Base-by-base conservation (phyloP, 345 rosid genomes). In the Sonneratia caseolaris region DNA sequence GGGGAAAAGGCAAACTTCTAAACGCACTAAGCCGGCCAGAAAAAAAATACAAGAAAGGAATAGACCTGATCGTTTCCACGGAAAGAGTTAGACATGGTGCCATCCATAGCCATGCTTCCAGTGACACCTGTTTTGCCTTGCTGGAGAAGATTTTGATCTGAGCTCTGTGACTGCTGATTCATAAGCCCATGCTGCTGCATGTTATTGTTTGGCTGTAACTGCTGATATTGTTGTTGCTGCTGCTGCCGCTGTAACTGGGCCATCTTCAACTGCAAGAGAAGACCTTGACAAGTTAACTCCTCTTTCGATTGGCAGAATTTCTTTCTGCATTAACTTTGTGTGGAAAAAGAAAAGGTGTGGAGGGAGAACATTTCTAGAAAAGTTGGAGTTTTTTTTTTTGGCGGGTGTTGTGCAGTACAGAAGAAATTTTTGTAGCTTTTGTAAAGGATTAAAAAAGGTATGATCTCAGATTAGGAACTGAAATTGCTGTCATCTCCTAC, bases 41-140 rank as follows among this genome's bases (percentile, higher is more conserved):
- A 5, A 24, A 22, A 7, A 7, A 24, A 27, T 27, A 16, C 38
- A 2, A 62, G 66, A 62, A 27, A 62, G 18, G 38, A 62, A 77
- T 87, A 79, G 76, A 94, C 99, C 99, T 95, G 99, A 72, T 95
- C 99, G 75, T 85, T 95, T 85, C 96, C 97, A 76, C 93, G 87
- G 79, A 90, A 92, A 13, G 97, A 87, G 80, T 95, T 95, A 49
- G 99, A 87, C 82, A 92, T 82, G 87, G 85, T 84, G 61, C 95
- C 93, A 83, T 94, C 98, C 76, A 87, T 78, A 3, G 82, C 77
- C 55, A 87, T 88, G 77, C 90, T 87, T 66, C 89, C 89, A 57
- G 83, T 76, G 51, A 89, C 87, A 43, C 97, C 97, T 83, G 88
- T 71, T 84, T 95, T 95, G 73, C 92, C 97, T 83, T 89, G 98